Evolutionary conservation across 2,329 filamentous ascomycete species (phyloP), one percentile per base, ranked within the genome.

Genomic region (Saccharata proteae): DNA sequence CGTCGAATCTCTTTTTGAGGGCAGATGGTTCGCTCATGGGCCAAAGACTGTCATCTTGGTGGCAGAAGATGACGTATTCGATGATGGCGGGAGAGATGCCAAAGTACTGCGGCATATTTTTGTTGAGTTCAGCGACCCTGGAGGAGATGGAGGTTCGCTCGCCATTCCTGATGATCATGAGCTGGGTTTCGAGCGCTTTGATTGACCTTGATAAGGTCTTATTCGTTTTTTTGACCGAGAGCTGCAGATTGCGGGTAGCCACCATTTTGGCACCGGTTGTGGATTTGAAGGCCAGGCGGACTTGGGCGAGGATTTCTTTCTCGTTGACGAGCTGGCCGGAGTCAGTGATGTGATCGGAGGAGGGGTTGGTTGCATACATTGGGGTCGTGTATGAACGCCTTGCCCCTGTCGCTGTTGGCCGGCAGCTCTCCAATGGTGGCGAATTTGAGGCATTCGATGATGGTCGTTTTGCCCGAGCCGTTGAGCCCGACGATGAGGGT

Each of bases 371-470:
- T n/a, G 38, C 44, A 39, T 53, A 80, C 71, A 61, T 90, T 90
- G n/a, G 90, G 90, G 47, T 98, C 90, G 54, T 98, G 88, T 40
- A 98, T 84, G 54, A 96, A 98, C 29, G 88, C 86, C 18, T 85
- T 86, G 16, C 80, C 80, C 44, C 77, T 80, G 62, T 70, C 75
- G 51, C 78, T 86, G 63, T 94, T 93, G 18, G 90, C 84, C 2
- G 90, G 90, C 28, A 93, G 71, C 48, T 92, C 81, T 35, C 90
- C 92, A 6, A 86, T 94, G 12, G 92, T 94, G 31, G 83, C 86
- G 74, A 94, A 98, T 53, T 94, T 94, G 49, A 98, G 79, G 54
- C 85, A 93, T 58, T 98, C 90, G 58, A 98, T 98, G 51, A 98
- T 93, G 36, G 90, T 96, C 64, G 90, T 98, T 63, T 98, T 98